These are phyloP conservation scores for Tolypocladium ovalisporum DNA, from an alignment of 2,329 filamentous ascomycete genomes.

Conservation along the genomic window DNA sequence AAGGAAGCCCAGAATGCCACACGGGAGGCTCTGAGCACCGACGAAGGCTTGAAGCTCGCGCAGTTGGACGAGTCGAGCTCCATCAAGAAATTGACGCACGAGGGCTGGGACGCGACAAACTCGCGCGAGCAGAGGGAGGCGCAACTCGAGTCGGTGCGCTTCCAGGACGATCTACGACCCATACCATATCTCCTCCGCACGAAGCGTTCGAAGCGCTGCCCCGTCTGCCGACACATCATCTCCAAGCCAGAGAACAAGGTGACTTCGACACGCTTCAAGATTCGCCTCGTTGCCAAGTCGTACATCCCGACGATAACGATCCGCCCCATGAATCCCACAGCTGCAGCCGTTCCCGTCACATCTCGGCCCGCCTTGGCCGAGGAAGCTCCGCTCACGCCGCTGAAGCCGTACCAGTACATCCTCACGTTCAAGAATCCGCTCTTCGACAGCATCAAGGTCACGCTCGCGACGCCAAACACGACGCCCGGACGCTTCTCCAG, in stretches of 20 bases:
- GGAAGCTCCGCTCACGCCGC: constrained; percentile 36
- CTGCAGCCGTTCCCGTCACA: constrained; percentile 21
- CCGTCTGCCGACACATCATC: constrained; percentile 86
- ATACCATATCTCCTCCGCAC: constrained; percentile 75
- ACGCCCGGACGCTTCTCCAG: constrained; percentile 69
- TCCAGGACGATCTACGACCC: constrained; percentile 67
- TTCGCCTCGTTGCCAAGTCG: constrained; percentile 76
- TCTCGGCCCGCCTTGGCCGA: constrained; percentile 18
- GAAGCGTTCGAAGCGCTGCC: constrained; percentile 88
- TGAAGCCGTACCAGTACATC: constrained; percentile 64
- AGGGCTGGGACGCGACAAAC: constrained; percentile 54
- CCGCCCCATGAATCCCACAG: constrained; percentile 42
- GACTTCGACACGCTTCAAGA: constrained; percentile 79
- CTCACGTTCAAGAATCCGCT: constrained; percentile 89
- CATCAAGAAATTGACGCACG: constrained; percentile 46
- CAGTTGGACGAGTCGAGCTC: constrained; percentile 50
- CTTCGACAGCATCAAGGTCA: constrained; percentile 82
- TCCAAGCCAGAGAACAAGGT: constrained; percentile 90
- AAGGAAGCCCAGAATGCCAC: constrained; percentile 61
- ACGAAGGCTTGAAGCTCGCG: constrained; percentile 61
- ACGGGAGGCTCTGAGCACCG: constrained; percentile 62
- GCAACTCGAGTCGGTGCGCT: constrained; percentile 46
- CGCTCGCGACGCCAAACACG: constrained; percentile 69
- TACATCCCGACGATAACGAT: constrained; percentile 80
- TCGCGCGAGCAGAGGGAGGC: constrained; percentile 35